Percentiles rank a stretch among this genome's conserved stretches.
phyloP scores from a whole-genome alignment of 2,329 filamentous ascomycete genomes.

The Aurifilum marmelostoma region DNA sequence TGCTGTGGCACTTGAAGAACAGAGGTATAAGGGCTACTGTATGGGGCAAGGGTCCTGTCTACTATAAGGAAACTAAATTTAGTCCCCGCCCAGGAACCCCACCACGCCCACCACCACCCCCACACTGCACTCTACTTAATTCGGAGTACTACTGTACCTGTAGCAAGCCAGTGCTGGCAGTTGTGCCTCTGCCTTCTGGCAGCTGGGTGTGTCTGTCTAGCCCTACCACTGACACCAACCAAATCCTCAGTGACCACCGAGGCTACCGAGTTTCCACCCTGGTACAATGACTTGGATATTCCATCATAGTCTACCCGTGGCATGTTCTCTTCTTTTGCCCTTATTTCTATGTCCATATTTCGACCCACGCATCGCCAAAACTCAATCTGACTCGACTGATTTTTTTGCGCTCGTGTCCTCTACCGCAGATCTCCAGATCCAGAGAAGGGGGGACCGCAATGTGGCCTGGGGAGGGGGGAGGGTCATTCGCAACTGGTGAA shows the following conservation, averaged over 20 bases:
- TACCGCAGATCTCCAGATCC: not conserved
- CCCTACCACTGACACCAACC: too few species aligned
- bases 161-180: too few species aligned
- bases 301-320: too few species aligned
- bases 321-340: not conserved
- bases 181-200: too few species aligned
- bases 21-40: too few species aligned
- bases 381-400: not conserved
- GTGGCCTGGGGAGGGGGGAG: too few species aligned
- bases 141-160: too few species aligned
- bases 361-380: not conserved
- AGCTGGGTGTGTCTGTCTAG: too few species aligned
- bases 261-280: too few species aligned
- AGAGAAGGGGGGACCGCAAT: not conserved
- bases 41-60: conserved; percentile 6
- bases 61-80: not conserved
- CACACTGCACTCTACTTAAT: not conserved
- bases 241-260: too few species aligned
- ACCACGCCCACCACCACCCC: not conserved
- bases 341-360: not conserved
- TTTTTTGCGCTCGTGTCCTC: not conserved
- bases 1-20: not conserved
- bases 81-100: not conserved
- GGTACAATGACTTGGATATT: too few species aligned
- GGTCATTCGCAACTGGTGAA: not conserved